Conservation (phyloP, 176 grass and related monocot species). For the Triticum urartu region DNA sequence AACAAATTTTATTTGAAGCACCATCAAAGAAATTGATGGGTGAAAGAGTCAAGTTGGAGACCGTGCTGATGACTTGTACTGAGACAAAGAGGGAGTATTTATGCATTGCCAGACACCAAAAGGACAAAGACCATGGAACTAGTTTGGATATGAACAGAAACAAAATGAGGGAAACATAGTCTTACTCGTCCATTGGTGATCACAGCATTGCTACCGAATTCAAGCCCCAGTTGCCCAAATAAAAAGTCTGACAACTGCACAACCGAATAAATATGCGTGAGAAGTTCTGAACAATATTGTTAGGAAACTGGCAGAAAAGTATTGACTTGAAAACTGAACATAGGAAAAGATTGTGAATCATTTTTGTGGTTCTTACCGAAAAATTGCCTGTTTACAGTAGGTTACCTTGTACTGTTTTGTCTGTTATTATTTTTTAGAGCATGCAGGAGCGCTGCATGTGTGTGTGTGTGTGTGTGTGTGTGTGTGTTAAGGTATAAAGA, state of each 20-base stretch:
- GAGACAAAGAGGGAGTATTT: neutral
- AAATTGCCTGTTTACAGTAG: neutral
- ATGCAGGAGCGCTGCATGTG: neutral
- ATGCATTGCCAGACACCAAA: conserved; percentile 5
- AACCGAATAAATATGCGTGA: conserved; percentile 27
- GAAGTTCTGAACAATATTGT: conserved; percentile 20
- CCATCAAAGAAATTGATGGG: neutral
- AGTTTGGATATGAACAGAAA: conserved; percentile 12
- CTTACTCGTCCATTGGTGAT: conserved; percentile 98
- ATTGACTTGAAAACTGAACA: conserved; percentile 4
- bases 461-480: too few relatives aligned
- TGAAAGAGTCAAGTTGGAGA: conserved; percentile 1
- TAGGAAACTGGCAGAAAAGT: conserved; percentile 3
- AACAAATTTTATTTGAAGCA: neutral
- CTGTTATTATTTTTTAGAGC: neutral
- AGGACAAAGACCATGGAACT: neutral
- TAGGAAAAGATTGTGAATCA: neutral
- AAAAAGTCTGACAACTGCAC: conserved; percentile 74
- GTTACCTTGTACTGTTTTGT: neutral
- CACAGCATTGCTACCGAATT: conserved; percentile 85
- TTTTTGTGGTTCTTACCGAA: neutral
- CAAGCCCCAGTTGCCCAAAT: conserved; percentile 64
- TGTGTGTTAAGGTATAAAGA: too few relatives aligned
- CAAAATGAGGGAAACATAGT: conserved; percentile 5
- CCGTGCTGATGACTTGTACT: neutral